phyloP scores from a whole-genome alignment of 768 basidiomycete species.

The Trametes sanguinea region DNA sequence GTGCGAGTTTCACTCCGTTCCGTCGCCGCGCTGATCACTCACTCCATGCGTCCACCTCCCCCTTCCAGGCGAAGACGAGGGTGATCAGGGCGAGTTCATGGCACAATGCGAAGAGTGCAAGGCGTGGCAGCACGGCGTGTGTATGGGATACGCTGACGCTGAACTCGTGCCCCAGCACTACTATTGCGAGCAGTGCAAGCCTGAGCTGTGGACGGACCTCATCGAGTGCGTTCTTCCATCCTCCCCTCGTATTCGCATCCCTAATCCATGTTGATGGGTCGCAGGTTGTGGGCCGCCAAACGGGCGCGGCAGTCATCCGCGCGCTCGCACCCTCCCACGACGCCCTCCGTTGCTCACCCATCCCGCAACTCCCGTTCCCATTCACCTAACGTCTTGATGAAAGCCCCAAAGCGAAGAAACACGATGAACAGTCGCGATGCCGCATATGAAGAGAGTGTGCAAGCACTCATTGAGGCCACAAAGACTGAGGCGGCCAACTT shows the following conservation, averaged over 20 bases:
- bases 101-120: slow-evolving; percentile 97
- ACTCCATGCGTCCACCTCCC: slow-evolving; percentile 30
- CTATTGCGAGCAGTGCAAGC: slow-evolving; percentile 91
- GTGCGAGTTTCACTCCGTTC: slow-evolving; percentile 73
- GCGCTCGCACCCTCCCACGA: slow-evolving; percentile 57
- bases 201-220: slow-evolving; percentile 81
- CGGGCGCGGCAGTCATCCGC: slow-evolving; percentile 65
- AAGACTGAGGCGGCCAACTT: slow-evolving; percentile 66
- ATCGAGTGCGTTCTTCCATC: slow-evolving; percentile 59
- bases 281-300: slow-evolving; percentile 60
- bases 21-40: slow-evolving; percentile 19
- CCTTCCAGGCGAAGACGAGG: slow-evolving; percentile 61
- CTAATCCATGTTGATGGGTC: slow-evolving; percentile 14
- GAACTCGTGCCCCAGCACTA: slow-evolving; percentile 79
- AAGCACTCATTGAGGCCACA: slow-evolving; percentile 73
- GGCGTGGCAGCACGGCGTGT: slow-evolving; percentile 97
- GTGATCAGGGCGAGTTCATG: slow-evolving; percentile 89
- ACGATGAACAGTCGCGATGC: slow-evolving; percentile 99
- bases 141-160: slow-evolving; percentile 89
- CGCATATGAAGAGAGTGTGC: slow-evolving; percentile 81
- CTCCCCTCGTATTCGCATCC: slow-evolving; percentile 22
- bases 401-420: slow-evolving; percentile 84
- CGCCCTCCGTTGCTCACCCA: slow-evolving; percentile 34
- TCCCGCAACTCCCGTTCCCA: slow-evolving; percentile 75
- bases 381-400: slow-evolving; percentile 59